A percentile compares a stretch with the other conserved stretches of the same genome.
phyloP scores from a whole-genome alignment of 371 early-diverging fungal species.

The Capniomyces stellatus region DNA sequence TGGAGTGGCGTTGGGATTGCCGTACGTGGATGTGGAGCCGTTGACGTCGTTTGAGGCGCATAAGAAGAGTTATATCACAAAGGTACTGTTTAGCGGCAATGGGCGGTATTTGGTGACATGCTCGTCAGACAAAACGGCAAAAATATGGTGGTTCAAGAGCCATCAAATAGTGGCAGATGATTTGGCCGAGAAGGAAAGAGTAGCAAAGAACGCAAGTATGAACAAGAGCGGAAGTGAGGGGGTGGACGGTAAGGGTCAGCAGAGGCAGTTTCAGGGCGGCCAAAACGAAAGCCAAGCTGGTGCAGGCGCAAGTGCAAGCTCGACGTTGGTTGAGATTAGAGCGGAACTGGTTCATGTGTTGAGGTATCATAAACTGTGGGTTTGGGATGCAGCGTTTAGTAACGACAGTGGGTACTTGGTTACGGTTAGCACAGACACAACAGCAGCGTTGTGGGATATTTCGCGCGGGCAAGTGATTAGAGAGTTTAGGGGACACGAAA shows the following conservation, averaged over 20 bases:
- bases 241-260: background rate
- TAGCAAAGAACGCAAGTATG: background rate
- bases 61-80: constrained; percentile 25
- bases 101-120: constrained; percentile 28
- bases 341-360: constrained; percentile 17
- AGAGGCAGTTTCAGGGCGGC: background rate
- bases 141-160: constrained; percentile 32
- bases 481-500: constrained; percentile 23
- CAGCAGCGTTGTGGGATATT: constrained; percentile 22
- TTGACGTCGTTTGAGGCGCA: constrained; percentile 30
- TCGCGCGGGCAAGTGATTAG: constrained; percentile 15
- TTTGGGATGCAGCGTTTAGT: constrained; percentile 24
- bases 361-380: constrained; percentile 18
- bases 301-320: background rate
- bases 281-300: background rate
- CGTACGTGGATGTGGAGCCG: constrained; percentile 26
- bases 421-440: constrained; percentile 19
- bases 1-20: background rate
- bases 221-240: background rate
- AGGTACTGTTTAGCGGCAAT: constrained; percentile 35
- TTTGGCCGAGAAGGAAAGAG: background rate
- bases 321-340: constrained; percentile 7
- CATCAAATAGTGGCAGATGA: constrained; percentile 6
- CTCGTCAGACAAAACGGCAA: constrained; percentile 37
- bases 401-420: constrained; percentile 24